These are phyloP conservation scores for Exserohilum rostratum DNA, from an alignment of 2,329 filamentous ascomycete genomes.

Conservation along the genomic window DNA sequence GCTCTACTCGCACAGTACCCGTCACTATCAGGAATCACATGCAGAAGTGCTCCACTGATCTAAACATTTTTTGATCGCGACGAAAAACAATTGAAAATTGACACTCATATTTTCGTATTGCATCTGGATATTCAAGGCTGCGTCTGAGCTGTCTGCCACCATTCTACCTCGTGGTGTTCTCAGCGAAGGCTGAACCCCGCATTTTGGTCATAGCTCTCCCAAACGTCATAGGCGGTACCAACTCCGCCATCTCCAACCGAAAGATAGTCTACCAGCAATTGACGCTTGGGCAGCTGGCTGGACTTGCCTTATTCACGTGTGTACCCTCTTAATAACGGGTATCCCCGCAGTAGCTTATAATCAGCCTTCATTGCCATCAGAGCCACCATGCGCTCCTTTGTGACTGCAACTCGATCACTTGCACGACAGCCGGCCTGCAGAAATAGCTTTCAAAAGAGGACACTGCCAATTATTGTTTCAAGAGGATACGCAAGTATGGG, in stretches of 20 bases:
- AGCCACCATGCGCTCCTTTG: constrained; percentile 42
- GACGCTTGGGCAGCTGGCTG: constrained; percentile 5
- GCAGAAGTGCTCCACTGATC: not conserved
- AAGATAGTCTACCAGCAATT: constrained; percentile 8
- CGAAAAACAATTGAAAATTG: not conserved
- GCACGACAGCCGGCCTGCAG: constrained; percentile 36
- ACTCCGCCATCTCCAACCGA: constrained; percentile 1
- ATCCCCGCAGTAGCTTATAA: constrained; percentile 8
- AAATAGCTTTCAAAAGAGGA: constrained; percentile 40
- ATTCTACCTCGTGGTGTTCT: not conserved
- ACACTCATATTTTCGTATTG: not conserved
- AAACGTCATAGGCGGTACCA: constrained; percentile 14
- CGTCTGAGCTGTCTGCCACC: not conserved
- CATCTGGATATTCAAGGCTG: not conserved
- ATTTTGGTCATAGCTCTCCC: constrained; percentile 14
- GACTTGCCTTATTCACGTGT: constrained; percentile 4
- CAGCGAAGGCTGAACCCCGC: constrained; percentile 14
- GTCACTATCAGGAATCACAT: not conserved
- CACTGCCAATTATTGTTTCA: constrained; percentile 43
- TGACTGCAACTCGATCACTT: constrained; percentile 40
- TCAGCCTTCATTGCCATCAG: not conserved
- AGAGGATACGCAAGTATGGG: constrained; percentile 52
- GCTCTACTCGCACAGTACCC: constrained; percentile 16
- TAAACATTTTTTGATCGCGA: not conserved
- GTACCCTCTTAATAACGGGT: constrained; percentile 5